Evolutionary conservation across 495 filamentous ascomycete species (phyloP), one percentile per base, ranked within the genome.

Genomic region (Penicillium verhagenii): DNA sequence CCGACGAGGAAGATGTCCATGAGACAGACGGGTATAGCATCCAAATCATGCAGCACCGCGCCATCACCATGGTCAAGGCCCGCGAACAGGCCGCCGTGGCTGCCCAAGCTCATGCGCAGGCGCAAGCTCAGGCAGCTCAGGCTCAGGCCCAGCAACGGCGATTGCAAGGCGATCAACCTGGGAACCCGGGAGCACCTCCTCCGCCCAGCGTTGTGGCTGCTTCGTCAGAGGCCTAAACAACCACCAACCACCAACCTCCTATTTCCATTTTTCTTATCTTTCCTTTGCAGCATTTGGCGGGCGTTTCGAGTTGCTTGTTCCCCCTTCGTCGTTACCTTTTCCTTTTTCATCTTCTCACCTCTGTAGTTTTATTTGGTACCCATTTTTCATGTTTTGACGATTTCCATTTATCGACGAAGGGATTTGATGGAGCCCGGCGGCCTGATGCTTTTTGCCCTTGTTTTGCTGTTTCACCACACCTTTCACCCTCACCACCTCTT

Each of bases 1-100:
- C 74, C 10, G 89, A 92, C 60, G 89, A 91, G 26, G 88, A 90
- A 54, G 79, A 88, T 25, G 79, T 80, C 18, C 91, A 89, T 75
- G 75, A 83, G 42, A 75, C 87, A 37, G 89, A 93, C 68, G 84
- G 80, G 37, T 89, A 81, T 60, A 86, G 88, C 63, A 82, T 83
- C 45, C 76, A 79, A 39, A 83, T 87, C 54, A 79, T 92, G 76
- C 84, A 82, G 56, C 90, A 89, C 69, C 82, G 88, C 14, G 84
- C 86, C 28, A 85, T 83, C 39, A 86, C 89, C 54, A 81, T 84
- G 47, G 73, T 69, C 44, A 76, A 76, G 58, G 72, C 67, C 26
- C 75, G 74, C 45, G 75, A 79, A 59, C 70, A 76, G 57, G 71
- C 69, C 55, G 66, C 64, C 10, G 77, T 81, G 20, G 65, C 63